phyloP scores from a whole-genome alignment of 2,329 filamentous ascomycete species.

The Cercospora sojina region DNA sequence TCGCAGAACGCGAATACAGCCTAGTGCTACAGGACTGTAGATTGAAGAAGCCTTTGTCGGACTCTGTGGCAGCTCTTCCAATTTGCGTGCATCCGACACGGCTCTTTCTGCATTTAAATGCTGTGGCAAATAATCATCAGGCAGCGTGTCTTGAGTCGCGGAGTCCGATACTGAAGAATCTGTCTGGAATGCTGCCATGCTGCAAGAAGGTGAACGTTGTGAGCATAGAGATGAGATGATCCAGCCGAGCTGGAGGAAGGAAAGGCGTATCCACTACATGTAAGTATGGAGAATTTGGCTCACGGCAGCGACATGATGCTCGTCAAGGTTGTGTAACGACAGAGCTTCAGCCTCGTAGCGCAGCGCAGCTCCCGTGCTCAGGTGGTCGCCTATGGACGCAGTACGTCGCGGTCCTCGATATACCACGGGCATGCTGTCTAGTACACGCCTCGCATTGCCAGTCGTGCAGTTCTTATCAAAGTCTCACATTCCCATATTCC shows the following conservation, averaged over 20 bases:
- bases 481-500: no score
- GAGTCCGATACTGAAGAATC: background rate
- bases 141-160: background rate
- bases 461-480: background rate
- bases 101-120: background rate
- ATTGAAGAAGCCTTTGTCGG: background rate
- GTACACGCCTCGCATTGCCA: background rate
- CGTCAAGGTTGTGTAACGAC: background rate
- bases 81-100: background rate
- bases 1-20: background rate
- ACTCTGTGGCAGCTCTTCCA: background rate
- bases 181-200: background rate
- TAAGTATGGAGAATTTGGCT: background rate
- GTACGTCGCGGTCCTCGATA: background rate
- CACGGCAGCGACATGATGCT: background rate
- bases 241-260: background rate
- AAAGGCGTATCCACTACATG: background rate
- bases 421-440: background rate
- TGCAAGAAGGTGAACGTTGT: background rate
- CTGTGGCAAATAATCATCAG: background rate
- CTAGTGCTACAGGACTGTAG: background rate
- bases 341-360: background rate
- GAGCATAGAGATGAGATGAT: background rate
- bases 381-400: background rate
- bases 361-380: background rate